Conservation (phyloP, 2,329 filamentous ascomycete species). For the Scolecobasidium constrictum region DNA sequence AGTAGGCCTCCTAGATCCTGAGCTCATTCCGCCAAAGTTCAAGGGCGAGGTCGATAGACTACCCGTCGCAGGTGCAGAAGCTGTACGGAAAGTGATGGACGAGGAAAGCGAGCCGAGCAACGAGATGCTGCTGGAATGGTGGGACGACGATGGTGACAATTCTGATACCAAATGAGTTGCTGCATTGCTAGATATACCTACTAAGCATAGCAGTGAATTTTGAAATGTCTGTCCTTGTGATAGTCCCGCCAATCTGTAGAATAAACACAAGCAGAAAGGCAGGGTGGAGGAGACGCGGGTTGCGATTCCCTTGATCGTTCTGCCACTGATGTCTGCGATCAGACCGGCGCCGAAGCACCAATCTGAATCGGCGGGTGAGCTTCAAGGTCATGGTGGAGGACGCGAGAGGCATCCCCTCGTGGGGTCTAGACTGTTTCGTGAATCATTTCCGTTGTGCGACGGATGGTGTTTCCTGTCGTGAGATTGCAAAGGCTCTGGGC, state of each 20-base stretch:
- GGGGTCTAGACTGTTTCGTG: constrained; percentile 2
- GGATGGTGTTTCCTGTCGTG: no score
- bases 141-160: not conserved
- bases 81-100: constrained; percentile 34
- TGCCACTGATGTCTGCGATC: constrained; percentile 5
- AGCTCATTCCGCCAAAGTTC: constrained; percentile 36
- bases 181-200: no score
- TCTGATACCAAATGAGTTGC: no score
- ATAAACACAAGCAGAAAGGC: not conserved
- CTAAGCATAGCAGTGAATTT: no score
- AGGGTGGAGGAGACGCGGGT: constrained; percentile 11
- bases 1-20: constrained; percentile 46
- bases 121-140: constrained; percentile 36
- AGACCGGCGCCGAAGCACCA: not conserved
- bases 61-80: constrained; percentile 35
- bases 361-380: not conserved
- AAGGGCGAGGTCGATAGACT: constrained; percentile 31
- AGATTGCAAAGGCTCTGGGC: no score
- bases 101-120: constrained; percentile 32
- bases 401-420: constrained; percentile 9
- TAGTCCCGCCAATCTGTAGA: constrained; percentile 7
- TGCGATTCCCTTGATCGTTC: constrained; percentile 7
- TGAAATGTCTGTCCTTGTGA: constrained; percentile 6
- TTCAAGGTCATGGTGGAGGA: constrained; percentile 9
- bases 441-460: no score